Evolutionary conservation across 441 rosid genomes (phyloP), one percentile per base, ranked within the genome.

Genomic region (Macaranga tanarius): DNA sequence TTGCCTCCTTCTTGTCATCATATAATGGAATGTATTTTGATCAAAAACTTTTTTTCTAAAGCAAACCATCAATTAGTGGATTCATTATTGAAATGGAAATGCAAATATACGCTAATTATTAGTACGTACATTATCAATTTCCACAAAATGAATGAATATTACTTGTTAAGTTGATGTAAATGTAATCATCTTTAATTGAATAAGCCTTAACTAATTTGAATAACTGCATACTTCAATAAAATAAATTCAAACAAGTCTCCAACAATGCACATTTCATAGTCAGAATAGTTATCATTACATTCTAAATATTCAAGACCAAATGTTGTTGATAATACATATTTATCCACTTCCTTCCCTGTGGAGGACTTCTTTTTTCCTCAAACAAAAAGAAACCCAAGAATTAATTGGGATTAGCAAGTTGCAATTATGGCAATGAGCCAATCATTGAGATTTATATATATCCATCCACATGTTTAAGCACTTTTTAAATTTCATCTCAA

Each of bases 291-390:
- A 40, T 23, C 9, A 44, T 58, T 47, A 20, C 44, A 48, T 16
- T 9, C 66, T 59, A 51, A 26, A 60, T 23, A 59, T 59, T 71
- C 74, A 70, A 45, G 47, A 45, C n/a, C 48, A 48, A n/a, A 70
- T 31, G 4, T 4, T 40, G 47, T 23, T 54, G 47, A 68, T 38
- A 34, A 34, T 34, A 3, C 38, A 4, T 52, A n/a, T 4, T 19
- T 13, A 51, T 31, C 71, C 45, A 52, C 60, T 34, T 63, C 20
- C 55, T 47, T 34, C 15, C 34, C n/a, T 45, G 13, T 31, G 12
- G 23, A 54, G 10, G 8, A 5, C 38, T 5, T 34, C 6, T 7
- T 34, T 67, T 67, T 51, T 52, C n/a, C n/a, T n/a, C 47, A 10
- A 4, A 44, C 20, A 11, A 42, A 62, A 22, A 15, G 25, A 22